Evolutionary conservation across 2,329 filamentous ascomycete genomes (phyloP), one percentile per base, ranked within the genome.

Genomic region (Cercospora sesami): DNA sequence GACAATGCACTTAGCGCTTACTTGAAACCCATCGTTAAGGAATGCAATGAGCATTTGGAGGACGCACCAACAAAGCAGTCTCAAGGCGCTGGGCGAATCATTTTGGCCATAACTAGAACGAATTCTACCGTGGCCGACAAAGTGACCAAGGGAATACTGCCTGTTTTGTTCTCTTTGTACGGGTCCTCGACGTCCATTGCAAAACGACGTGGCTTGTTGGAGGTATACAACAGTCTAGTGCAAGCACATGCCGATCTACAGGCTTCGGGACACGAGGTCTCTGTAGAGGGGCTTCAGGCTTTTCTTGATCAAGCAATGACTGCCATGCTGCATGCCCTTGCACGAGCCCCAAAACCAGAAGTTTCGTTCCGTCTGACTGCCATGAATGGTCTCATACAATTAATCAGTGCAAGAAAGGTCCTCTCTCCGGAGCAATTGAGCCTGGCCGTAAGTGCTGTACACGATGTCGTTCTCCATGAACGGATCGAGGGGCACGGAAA

Each of bases 51-150:
- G 69, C 87, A 90, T 73, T 80, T 91, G 4, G 86, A 88, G 73
- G 88, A 91, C 74, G 89, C 89, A 6, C 88, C 89, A 55, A 89
- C 88, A 5, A 90, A 90, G 75, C 87, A 91, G 74, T 89, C 89
- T 3, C 86, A 87, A 73, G 87, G 87, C 9, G 84, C 87, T 3
- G 87, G 87, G 18, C 84, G 86, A 28, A 89, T 91, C 18, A 75
- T 91, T 16, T 80, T 83, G 42, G 84, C 84, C 6, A 78, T 89
- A 10, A 84, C 87, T 1, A 81, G 84, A 57, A 84, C 86, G 5
- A 87, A 86, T 18, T 77, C 82, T 0, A 77, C 83, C 18, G 83
- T 88, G 0, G 87, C 86, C 61, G 84, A 84, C 61, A 80, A 86
- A 51, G 77, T 90, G 9, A 79, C 87, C 9, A 83, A 86, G 73